Base-by-base conservation (phyloP, 2,329 filamentous ascomycete species). In the Ophiostoma piceae region DNA sequence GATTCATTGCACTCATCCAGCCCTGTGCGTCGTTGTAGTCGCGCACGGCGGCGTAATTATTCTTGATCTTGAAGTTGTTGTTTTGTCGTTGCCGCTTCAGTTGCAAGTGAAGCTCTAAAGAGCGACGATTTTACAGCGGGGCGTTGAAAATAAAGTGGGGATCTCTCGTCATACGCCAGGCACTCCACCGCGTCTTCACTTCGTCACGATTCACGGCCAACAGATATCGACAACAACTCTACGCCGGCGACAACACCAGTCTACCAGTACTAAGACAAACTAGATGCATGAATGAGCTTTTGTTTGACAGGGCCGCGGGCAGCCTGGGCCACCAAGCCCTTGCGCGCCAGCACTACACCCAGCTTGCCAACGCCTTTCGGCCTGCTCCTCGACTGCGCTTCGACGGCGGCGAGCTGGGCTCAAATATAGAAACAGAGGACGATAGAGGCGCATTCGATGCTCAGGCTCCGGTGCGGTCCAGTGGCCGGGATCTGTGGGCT, bases 381-480 rank as follows among this genome's bases (percentile, higher is more conserved):
- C 84, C 88, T 3, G 87, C 85, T 64, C 86, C 88, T 19, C 83
- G 86, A 67, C 83, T 92, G 71, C 87, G 87, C 70, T 95, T 96
- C 79, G 85, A 90, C 75, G 89, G 90, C 74, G 83, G 83, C 68
- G 82, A 83, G 71, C 79, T 79, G 29, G 79, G 77, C 39, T 75
- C 72, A 11, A 76, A 75, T 41, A 70, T 78, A 14, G 62, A 65
- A n/a, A 65, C 62, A n/a, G 75, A 76, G 12, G 74, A 75, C 37
- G 70, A 35, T 16, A n/a, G 37, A 14, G 67, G 66, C 47, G 35
- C 37, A 3, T 39, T 39, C 14, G 35, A 1, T 16, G 29, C 43
- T 6, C 54, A 7, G 7, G 12, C 62, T 9, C 14, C 35, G 11
- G 14, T 7, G 7, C 32, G 16, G 19, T 64, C 60, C 16, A 39